Evolutionary conservation across 176 grass and related monocot species (phyloP).

Genomic region (Secale cereale): DNA sequence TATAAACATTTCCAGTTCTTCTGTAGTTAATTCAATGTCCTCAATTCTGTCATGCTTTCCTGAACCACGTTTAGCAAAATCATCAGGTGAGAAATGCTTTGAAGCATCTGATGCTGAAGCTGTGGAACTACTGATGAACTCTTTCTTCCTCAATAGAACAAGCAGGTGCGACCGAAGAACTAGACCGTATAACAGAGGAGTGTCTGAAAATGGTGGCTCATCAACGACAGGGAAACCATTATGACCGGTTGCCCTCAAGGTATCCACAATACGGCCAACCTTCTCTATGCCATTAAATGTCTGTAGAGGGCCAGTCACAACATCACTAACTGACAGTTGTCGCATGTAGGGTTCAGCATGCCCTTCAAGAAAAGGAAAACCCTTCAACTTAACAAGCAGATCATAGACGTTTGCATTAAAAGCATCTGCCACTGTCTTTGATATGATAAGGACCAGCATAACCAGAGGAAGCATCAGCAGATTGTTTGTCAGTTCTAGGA

Average conservation of each 20-base stretch:
- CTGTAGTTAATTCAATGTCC: slow-evolving; percentile 54
- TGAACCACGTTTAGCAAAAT: slow-evolving; percentile 85
- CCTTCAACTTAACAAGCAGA: slow-evolving; percentile 84
- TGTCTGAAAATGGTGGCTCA: slow-evolving; percentile 65
- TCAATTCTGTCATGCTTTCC: slow-evolving; percentile 70
- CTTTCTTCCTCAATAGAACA: slow-evolving; percentile 85
- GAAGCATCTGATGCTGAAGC: slow-evolving; percentile 36
- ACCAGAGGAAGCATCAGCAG: slow-evolving; percentile 85
- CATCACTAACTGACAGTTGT: slow-evolving; percentile 83
- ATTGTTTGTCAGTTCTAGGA: slow-evolving; percentile 91
- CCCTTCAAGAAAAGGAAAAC: slow-evolving; percentile 82
- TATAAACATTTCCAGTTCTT: slow-evolving; percentile 90
- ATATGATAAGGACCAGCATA: slow-evolving; percentile 92
- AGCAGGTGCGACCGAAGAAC: slow-evolving; percentile 78
- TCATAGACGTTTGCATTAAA: slow-evolving; percentile 85
- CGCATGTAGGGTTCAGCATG: slow-evolving; percentile 96
- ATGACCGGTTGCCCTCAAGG: slow-evolving; percentile 75
- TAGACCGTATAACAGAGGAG: slow-evolving; percentile 65
- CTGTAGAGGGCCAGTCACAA: slow-evolving; percentile 79
- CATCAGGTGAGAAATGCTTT: slow-evolving; percentile 55
- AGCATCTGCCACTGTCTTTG: slow-evolving; percentile 86
- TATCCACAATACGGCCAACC: slow-evolving; percentile 77
- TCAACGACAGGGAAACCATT: slow-evolving; percentile 90
- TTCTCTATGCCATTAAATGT: slow-evolving; percentile 78
- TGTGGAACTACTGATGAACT: slow-evolving; percentile 38